Evolutionary conservation across 306 rosid species (phyloP).

Genomic region (Canavalia ensiformis): DNA sequence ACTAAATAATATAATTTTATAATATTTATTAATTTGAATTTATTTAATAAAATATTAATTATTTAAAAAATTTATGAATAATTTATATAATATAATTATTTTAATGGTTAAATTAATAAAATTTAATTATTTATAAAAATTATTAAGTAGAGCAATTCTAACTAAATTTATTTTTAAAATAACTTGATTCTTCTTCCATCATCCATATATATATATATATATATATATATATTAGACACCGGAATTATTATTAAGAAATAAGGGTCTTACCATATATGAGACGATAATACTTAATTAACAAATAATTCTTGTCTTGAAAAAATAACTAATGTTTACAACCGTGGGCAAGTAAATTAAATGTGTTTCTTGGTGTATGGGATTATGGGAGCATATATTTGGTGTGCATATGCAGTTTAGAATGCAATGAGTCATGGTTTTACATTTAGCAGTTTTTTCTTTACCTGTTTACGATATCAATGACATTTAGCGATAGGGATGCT

Average conservation of each 20-base stretch:
- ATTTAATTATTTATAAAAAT: no score
- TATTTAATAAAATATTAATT: no score
- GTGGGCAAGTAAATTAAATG: not conserved
- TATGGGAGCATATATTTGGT: slow-evolving; percentile 4
- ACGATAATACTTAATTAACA: not conserved
- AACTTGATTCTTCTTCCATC: no score
- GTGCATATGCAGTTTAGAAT: slow-evolving; percentile 10
- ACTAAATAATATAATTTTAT: no score
- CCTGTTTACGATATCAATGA: not conserved
- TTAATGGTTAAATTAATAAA: no score
- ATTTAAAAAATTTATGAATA: no score
- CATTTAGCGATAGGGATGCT: slow-evolving; percentile 1
- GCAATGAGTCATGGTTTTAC: not conserved
- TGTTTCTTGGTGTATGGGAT: not conserved
- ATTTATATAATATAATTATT: no score
- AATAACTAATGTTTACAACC: not conserved
- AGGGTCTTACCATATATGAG: not conserved
- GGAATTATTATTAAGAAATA: not conserved
- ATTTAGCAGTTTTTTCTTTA: not conserved
- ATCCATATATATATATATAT: no score
- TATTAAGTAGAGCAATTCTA: no score
- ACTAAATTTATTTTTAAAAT: no score
- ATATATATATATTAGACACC: not conserved
- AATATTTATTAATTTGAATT: no score
- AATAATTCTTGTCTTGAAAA: not conserved